Base-by-base conservation (phyloP, 139 green algal genomes). In the Chlamydomonas schloesseri region DNA sequence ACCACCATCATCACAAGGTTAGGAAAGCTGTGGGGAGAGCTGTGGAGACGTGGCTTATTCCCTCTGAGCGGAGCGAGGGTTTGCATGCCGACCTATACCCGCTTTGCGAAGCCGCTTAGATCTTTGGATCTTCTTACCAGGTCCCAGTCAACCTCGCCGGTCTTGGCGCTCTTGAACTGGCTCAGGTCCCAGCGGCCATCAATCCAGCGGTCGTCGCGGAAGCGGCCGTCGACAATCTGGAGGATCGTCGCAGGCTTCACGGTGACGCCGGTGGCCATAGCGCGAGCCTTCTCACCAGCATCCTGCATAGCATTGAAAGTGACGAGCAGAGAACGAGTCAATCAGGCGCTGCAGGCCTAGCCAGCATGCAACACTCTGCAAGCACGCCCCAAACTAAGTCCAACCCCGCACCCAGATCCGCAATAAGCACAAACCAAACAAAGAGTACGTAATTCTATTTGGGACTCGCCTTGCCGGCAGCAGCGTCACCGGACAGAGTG, bases 141-240 rank as follows among this genome's bases (percentile, higher is more conserved):
- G 76, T 93, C 87, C 90, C 90, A 93, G 81, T 92, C 82, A 31
- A 90, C 88, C 73, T 92, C 86, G 53, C 88, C 88, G 1, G 71
- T 58, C 2, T 73, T 79, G 36, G 28, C 31, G 42, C 42, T 50
- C 37, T 71, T 79, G 78, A 97, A 97, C 81, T 95, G 71, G 71
- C 80, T 89, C 53, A 97, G 72, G 55, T 95, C 90, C 95, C 96
- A 98, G 73, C 92, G 90, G 15, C 96, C 96, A 21, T 91, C 76
- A 4, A 93, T 89, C 97, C 97, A 99, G 67, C 97, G 93, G 89
- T 94, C 93, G 57, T 98, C 96, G 42, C 60, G 64, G 89, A 97
- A 98, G n/a, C 90, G 87, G 72, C 96, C 96, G 55, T 98, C 96
- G 37, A 94, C 89, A 42, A 97, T 86, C 68, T 93, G 83, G 68